Conservation (phyloP, 352 stramenopile species). For the Pythium brassicae region DNA sequence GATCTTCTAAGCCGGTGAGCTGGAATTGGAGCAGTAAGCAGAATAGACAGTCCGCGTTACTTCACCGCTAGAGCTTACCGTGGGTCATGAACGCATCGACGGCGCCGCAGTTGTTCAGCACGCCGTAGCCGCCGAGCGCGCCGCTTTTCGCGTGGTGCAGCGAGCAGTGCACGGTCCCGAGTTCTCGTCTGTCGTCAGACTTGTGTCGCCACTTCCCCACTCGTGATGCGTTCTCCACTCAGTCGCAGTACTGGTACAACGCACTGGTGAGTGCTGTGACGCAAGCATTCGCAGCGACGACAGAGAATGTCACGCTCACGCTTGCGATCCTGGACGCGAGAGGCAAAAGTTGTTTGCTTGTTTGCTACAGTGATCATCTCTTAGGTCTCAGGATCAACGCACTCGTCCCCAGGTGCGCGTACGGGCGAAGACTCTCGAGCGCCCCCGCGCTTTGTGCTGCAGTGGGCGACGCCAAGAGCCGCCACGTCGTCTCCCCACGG, state of each 20-base stretch:
- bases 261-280: constrained; percentile 35
- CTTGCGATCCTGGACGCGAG: constrained; percentile 41
- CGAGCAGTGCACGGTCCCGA: constrained; percentile 59
- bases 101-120: constrained; percentile 55
- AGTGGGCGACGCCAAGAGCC: constrained; percentile 29
- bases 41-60: too few species aligned
- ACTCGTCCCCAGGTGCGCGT: too few species aligned
- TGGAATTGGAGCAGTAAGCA: too few species aligned
- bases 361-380: too few species aligned
- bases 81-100: constrained; percentile 66
- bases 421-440: constrained; percentile 58
- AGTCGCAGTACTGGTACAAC: not conserved
- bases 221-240: too few species aligned
- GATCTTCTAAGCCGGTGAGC: too few species aligned
- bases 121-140: constrained; percentile 33
- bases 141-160: constrained; percentile 56
- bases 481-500: constrained; percentile 50
- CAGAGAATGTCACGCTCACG: constrained; percentile 38
- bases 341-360: too few species aligned
- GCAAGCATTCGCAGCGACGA: constrained; percentile 31
- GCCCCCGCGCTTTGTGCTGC: constrained; percentile 23
- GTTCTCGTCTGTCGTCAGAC: constrained; percentile 64
- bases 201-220: too few species aligned
- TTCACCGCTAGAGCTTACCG: constrained; percentile 23
- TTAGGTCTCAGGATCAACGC: too few species aligned